Conservation (phyloP, 495 filamentous ascomycete genomes). For the Xylaria flabelliformis region DNA sequence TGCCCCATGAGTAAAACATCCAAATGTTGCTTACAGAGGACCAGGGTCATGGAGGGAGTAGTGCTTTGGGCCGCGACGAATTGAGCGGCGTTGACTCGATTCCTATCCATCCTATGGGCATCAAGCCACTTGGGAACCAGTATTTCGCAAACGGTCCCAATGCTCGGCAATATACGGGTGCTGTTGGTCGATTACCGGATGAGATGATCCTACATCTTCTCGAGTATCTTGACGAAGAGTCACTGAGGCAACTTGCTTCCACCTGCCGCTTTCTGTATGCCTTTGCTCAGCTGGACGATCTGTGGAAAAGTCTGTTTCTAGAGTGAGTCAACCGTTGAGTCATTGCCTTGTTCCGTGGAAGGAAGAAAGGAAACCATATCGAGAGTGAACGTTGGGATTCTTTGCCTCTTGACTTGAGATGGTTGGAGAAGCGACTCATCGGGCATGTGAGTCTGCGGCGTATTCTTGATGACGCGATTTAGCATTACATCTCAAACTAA, state of each 20-base stretch:
- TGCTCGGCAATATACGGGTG: constrained; percentile 68
- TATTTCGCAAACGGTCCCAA: constrained; percentile 67
- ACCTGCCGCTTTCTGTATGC: constrained; percentile 92
- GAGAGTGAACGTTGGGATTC: neutral
- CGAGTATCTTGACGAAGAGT: constrained; percentile 71
- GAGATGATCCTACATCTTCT: constrained; percentile 79
- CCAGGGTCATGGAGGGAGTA: constrained; percentile 30
- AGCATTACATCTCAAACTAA: neutral
- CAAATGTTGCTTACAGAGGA: constrained; percentile 37
- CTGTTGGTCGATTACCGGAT: constrained; percentile 73
- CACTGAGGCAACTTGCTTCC: constrained; percentile 71
- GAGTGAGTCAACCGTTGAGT: constrained; percentile 66
- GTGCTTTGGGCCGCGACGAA: constrained; percentile 15
- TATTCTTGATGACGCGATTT: neutral
- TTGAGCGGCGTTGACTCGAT: constrained; percentile 54
- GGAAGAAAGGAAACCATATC: neutral
- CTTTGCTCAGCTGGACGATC: constrained; percentile 81
- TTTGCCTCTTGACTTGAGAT: neutral
- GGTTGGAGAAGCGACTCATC: neutral
- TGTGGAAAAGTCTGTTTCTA: constrained; percentile 89
- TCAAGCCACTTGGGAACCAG: constrained; percentile 90
- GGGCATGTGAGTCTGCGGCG: neutral
- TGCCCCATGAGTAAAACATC: neutral
- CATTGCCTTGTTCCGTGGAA: neutral
- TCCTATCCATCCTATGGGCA: constrained; percentile 79